Percentiles rank a stretch among this genome's conserved stretches.
These are phyloP conservation scores for Boletus rex-veris DNA, from an alignment of 768 basidiomycete genomes.

Conservation along the genomic window DNA sequence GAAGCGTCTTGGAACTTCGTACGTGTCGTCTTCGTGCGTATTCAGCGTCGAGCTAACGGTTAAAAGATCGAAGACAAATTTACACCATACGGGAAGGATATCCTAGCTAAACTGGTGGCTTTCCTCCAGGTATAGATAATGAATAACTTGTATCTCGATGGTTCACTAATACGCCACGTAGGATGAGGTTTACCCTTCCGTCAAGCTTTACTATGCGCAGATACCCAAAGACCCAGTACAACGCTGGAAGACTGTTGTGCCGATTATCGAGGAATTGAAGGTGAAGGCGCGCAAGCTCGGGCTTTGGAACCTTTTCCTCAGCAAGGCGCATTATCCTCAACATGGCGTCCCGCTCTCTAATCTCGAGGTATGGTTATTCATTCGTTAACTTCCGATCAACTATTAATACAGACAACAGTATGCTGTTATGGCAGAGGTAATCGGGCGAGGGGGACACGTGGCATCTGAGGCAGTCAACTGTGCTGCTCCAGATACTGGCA, in stretches of 20 bases:
- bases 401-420: slow-evolving; percentile 51
- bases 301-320: slow-evolving; percentile 96
- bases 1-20: slow-evolving; percentile 88
- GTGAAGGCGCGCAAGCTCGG: slow-evolving; percentile 82
- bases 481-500: slow-evolving; percentile 95
- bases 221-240: slow-evolving; percentile 67
- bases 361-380: slow-evolving; percentile 63
- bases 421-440: slow-evolving; percentile 94
- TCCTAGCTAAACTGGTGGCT: slow-evolving; percentile 72
- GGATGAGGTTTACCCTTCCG: slow-evolving; percentile 87
- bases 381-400: neutral
- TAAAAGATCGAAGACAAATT: slow-evolving; percentile 86
- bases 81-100: slow-evolving; percentile 85
- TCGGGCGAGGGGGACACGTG: slow-evolving; percentile 79
- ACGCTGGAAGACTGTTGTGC: slow-evolving; percentile 84
- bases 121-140: slow-evolving; percentile 70
- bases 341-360: slow-evolving; percentile 89
- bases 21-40: slow-evolving; percentile 17
- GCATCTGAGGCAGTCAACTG: slow-evolving; percentile 90
- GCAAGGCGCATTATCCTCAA: slow-evolving; percentile 89
- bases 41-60: slow-evolving; percentile 4
- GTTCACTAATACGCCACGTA: slow-evolving; percentile 28
- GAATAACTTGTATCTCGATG: neutral
- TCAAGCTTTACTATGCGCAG: slow-evolving; percentile 74
- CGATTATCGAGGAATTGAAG: slow-evolving; percentile 82